Percentiles rank a stretch among this genome's conserved stretches.
These are phyloP conservation scores for Pseudocercospora fuligena DNA, from an alignment of 2,329 filamentous ascomycete genomes.

Conservation along the genomic window DNA sequence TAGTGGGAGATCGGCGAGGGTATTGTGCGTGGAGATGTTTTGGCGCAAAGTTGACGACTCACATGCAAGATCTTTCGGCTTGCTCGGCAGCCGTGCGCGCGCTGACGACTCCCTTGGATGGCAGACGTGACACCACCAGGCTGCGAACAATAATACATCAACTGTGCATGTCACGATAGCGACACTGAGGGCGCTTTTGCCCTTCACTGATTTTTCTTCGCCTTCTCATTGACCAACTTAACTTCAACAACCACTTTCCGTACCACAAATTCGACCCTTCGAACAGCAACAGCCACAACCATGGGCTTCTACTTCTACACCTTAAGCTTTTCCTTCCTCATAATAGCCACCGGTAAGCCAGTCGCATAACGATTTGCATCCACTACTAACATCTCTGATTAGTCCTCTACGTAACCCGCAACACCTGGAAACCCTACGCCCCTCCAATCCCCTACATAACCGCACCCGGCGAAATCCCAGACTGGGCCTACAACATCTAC, in stretches of 20 bases:
- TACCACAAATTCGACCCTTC: conserved; percentile 1
- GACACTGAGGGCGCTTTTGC: conserved; percentile 15
- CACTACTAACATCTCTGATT: conserved; percentile 20
- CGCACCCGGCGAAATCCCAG: conserved; percentile 53
- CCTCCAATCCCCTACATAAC: conserved; percentile 61
- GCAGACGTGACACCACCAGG: not conserved
- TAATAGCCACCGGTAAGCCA: conserved; percentile 68
- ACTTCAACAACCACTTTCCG: not conserved
- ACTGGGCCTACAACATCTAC: conserved; percentile 58
- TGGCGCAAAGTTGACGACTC: conserved; percentile 7
- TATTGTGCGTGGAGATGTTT: not conserved
- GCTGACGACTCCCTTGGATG: not conserved
- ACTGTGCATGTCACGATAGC: not conserved
- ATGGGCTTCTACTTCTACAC: conserved; percentile 86
- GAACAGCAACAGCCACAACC: conserved; percentile 27
- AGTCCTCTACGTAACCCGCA: conserved; percentile 81
- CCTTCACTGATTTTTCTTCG: not conserved
- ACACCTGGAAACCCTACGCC: conserved; percentile 74
- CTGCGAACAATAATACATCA: conserved; percentile 1
- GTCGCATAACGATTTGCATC: not conserved
- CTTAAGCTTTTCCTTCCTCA: conserved; percentile 71
- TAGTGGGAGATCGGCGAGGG: conserved; percentile 7
- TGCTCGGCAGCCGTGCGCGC: not conserved
- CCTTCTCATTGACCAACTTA: not conserved
- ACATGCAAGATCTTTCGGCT: conserved; percentile 11